Conservation (phyloP, 176 grass and related monocot species). For the Juncus effusus region DNA sequence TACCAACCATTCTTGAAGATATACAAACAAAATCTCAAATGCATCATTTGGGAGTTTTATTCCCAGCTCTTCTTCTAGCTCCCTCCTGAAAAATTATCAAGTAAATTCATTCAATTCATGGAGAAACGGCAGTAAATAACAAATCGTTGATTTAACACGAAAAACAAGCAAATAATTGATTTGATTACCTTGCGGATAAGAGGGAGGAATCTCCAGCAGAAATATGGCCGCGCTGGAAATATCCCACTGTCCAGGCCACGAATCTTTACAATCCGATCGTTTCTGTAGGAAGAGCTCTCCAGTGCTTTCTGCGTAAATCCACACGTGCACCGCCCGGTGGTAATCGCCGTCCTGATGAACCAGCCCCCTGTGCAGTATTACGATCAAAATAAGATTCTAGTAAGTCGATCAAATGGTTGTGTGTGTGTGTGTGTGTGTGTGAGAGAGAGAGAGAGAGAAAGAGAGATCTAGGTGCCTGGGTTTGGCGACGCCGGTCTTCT, state of each 20-base stretch:
- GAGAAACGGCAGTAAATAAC: no score
- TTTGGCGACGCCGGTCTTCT: conserved; percentile 84
- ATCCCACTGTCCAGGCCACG: conserved; percentile 84
- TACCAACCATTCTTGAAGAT: conserved; percentile 65
- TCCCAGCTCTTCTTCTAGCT: conserved; percentile 83
- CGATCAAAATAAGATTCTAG: background rate
- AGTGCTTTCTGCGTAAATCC: conserved; percentile 88
- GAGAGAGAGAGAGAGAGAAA: background rate
- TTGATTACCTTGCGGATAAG: conserved; percentile 58
- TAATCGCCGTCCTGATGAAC: conserved; percentile 74
- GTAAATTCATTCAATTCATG: no score
- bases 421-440: no score
- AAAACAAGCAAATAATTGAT: background rate
- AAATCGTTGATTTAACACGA: no score
- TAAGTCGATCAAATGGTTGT: conserved; percentile 9
- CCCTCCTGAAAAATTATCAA: conserved; percentile 53
- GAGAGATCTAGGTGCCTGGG: conserved; percentile 48
- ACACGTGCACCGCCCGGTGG: conserved; percentile 76
- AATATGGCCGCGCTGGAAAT: conserved; percentile 73
- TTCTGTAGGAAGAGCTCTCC: conserved; percentile 78
- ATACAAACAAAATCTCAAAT: conserved; percentile 80
- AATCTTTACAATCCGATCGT: conserved; percentile 76
- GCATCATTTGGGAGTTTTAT: conserved; percentile 74
- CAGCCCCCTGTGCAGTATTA: conserved; percentile 34
- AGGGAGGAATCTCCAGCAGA: conserved; percentile 76